phyloP scores from a whole-genome alignment of 148 eudicot genomes.

The Oxyria digyna region DNA sequence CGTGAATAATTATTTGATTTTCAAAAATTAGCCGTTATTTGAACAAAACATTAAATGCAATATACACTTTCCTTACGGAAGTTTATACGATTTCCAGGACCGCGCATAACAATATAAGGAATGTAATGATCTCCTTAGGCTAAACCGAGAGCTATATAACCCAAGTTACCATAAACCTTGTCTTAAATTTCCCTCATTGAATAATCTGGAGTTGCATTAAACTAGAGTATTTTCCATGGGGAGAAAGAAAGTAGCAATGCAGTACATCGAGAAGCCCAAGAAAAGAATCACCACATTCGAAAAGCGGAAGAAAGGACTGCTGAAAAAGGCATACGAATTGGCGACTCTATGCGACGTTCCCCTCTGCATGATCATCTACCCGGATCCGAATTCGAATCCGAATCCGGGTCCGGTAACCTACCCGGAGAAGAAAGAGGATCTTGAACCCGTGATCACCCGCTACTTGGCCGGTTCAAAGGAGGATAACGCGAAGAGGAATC shows the following conservation, averaged over 20 bases:
- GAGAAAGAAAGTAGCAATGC: neutral
- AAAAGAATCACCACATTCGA: neutral
- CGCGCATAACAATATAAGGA: no score
- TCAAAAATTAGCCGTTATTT: no score
- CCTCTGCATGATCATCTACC: neutral
- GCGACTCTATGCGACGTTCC: neutral
- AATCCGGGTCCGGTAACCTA: neutral
- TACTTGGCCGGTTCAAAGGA: neutral
- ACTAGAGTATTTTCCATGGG: neutral
- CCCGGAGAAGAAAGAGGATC: neutral
- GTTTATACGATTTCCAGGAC: no score
- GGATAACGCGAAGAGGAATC: neutral
- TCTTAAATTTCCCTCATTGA: no score
- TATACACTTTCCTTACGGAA: no score
- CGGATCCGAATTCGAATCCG: neutral
- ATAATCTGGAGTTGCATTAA: neutral
- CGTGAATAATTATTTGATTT: no score
- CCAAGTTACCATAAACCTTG: no score
- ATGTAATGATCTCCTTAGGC: no score
- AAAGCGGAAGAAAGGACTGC: neutral
- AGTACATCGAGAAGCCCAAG: neutral
- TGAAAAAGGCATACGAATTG: slow-evolving; percentile 1
- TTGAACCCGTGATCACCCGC: neutral
- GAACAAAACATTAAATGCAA: no score
- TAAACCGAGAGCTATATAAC: no score